These are phyloP conservation scores for Zea mays DNA, from an alignment of 176 grass and related monocot genomes.

Conservation along the genomic window DNA sequence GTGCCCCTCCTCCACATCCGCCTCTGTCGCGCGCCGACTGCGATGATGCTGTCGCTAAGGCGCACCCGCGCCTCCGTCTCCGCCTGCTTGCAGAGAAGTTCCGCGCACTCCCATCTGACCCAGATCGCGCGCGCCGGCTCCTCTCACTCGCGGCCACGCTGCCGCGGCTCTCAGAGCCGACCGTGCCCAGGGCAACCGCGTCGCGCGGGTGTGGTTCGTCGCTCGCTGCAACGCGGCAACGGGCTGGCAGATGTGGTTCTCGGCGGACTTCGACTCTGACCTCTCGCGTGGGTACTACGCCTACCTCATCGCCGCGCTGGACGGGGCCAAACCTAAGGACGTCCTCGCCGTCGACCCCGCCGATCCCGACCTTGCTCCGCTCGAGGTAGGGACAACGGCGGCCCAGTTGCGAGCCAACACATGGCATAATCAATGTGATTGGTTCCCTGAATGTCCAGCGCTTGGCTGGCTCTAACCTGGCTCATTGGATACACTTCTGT, in stretches of 20 bases:
- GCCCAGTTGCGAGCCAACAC: conserved; percentile 68
- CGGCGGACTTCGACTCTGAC: conserved; percentile 88
- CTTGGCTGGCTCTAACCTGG: too few relatives aligned
- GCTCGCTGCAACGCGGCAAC: too few relatives aligned
- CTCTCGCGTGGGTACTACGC: conserved; percentile 82
- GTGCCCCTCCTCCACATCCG: too few relatives aligned
- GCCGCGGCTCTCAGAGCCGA: conserved; percentile 55
- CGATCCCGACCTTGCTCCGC: conserved; percentile 64
- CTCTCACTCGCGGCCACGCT: conserved; percentile 58
- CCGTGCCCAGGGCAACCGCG: conserved; percentile 63
- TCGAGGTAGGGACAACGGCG: conserved; percentile 36
- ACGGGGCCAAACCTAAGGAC: conserved; percentile 68
- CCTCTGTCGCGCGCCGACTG: too few relatives aligned
- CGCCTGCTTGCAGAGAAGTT: conserved; percentile 71
- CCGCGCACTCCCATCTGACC: conserved; percentile 45
- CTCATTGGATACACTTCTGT: too few relatives aligned
- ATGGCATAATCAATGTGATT: too few relatives aligned
- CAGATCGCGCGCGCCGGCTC: conserved; percentile 62
- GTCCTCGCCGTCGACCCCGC: conserved; percentile 58
- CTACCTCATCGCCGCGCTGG: conserved; percentile 65
- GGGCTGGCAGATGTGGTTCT: conserved; percentile 64
- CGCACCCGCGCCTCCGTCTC: too few relatives aligned
- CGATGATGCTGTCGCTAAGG: too few relatives aligned
- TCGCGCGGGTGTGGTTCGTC: conserved; percentile 64
- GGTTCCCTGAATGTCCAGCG: too few relatives aligned